Conservation (phyloP, 2,329 filamentous ascomycete genomes). For the Bipolaris cookei region DNA sequence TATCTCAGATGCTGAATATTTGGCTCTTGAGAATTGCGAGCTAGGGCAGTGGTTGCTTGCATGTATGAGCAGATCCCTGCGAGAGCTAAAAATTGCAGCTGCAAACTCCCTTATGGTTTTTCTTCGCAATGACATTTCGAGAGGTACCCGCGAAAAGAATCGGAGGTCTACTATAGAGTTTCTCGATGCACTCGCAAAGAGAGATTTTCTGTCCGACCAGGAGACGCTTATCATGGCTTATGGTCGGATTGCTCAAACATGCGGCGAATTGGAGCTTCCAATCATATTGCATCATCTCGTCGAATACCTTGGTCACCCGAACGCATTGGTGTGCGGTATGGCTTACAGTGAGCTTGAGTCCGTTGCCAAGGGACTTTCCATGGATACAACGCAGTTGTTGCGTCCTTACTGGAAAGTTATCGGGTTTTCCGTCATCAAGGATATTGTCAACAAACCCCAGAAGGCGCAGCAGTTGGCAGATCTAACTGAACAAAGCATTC, state of each 20-base stretch:
- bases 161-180: constrained; percentile 72
- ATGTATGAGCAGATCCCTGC: constrained; percentile 79
- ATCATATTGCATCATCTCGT: constrained; percentile 82
- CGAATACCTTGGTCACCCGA: constrained; percentile 84
- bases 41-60: constrained; percentile 82
- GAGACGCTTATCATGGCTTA: constrained; percentile 87
- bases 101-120: constrained; percentile 73
- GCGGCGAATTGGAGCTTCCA: constrained; percentile 82
- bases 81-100: constrained; percentile 83
- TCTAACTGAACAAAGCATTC: constrained; percentile 75
- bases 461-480: constrained; percentile 81
- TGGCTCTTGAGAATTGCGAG: constrained; percentile 71
- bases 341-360: constrained; percentile 83
- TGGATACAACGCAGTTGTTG: constrained; percentile 72
- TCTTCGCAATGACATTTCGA: constrained; percentile 58
- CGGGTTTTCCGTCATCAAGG: constrained; percentile 81
- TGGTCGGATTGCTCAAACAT: constrained; percentile 78
- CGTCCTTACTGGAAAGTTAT: constrained; percentile 88
- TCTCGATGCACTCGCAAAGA: constrained; percentile 74
- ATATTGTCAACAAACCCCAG: constrained; percentile 80
- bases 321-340: constrained; percentile 77
- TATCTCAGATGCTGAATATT: constrained; percentile 62
- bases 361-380: constrained; percentile 69
- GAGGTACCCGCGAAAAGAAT: constrained; percentile 65
- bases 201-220: constrained; percentile 69